Base-by-base conservation (phyloP, 495 filamentous ascomycete genomes). In the Amphirosellinia nigrospora region DNA sequence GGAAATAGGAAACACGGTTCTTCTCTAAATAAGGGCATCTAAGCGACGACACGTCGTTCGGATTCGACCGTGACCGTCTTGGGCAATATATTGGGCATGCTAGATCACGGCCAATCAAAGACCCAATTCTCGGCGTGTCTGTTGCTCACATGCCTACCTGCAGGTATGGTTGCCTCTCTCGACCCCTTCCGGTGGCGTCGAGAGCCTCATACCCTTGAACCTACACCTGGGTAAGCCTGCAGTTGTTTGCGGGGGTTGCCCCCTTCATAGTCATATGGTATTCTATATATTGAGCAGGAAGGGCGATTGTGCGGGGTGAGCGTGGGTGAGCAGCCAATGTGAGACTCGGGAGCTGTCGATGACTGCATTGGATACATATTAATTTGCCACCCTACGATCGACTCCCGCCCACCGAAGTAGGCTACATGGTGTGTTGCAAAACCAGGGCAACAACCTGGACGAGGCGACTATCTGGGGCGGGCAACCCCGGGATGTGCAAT, bases 331-430 rank as follows among this genome's bases (percentile, higher is more conserved):
- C 30, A 34, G 46, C 63, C 63, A 65, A 65, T 65, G n/a, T 46
- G 11, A 53, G 45, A 65, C 28, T 52, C 26, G 23, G 46, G 43
- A 36, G 28, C 62, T 13, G 30, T n/a, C 11, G 32, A 38, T 65
- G 63, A 53, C 63, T 53, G 46, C 63, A 65, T 65, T 50, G 13
- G 21, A 53, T 38, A 38, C 46, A 65, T 7, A 52, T 65, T 52
- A 65, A 65, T 65, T 65, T 53, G 32, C 63, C 63, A 65, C 63
- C 61, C 61, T 41, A 11, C n/a, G 63, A 53, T 65, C 63, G 63
- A 26, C 63, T 65, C 46, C 39, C 30, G 46, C 21, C n/a, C 13
- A 6, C 32, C 19, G 46, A 39, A 10, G n/a, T 39, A 32, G 7
- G 34, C 34, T 48, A n/a, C 28, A 23, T 53, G 63, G 46, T 53